Conservation (phyloP, 2,329 filamentous ascomycete species). For the Fusarium odoratissimum region DNA sequence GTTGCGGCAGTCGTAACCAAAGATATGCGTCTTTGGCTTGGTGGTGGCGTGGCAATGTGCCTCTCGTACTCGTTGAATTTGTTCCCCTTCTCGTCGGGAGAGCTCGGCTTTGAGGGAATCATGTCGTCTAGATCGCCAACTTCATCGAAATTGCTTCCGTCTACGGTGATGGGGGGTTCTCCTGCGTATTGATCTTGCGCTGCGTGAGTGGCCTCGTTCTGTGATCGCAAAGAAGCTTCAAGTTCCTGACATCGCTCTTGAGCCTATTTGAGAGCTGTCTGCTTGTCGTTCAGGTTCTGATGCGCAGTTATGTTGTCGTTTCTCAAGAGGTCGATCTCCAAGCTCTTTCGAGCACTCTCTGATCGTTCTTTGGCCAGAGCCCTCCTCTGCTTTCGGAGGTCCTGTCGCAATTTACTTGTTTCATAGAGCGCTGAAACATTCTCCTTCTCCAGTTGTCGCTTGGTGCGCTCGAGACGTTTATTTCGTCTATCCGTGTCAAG, state of each 20-base stretch:
- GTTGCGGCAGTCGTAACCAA: fast-evolving
- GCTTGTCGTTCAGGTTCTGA: fast-evolving
- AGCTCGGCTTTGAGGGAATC: neutral
- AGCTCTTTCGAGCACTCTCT: neutral
- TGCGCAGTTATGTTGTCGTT: fast-evolving
- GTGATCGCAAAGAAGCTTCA: neutral
- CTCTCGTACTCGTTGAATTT: too few relatives aligned
- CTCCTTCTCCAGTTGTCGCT: neutral
- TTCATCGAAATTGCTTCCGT: neutral
- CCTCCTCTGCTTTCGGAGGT: neutral
- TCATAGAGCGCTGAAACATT: neutral
- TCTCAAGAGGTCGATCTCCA: neutral
- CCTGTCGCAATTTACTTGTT: neutral
- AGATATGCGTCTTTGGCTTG: neutral
- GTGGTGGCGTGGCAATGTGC: neutral
- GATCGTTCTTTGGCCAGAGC: neutral
- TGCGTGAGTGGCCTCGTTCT: fast-evolving
- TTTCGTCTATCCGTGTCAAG: neutral
- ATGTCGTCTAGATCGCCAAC: too few relatives aligned
- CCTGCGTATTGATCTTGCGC: fast-evolving
- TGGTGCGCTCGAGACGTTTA: neutral
- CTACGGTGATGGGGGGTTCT: fast-evolving
- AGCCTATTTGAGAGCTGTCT: fast-evolving
- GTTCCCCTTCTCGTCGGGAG: neutral
- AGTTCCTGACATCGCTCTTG: neutral